Evolutionary conservation across 331 rosid genomes (phyloP).

Genomic region (Pyracantha coccinea): DNA sequence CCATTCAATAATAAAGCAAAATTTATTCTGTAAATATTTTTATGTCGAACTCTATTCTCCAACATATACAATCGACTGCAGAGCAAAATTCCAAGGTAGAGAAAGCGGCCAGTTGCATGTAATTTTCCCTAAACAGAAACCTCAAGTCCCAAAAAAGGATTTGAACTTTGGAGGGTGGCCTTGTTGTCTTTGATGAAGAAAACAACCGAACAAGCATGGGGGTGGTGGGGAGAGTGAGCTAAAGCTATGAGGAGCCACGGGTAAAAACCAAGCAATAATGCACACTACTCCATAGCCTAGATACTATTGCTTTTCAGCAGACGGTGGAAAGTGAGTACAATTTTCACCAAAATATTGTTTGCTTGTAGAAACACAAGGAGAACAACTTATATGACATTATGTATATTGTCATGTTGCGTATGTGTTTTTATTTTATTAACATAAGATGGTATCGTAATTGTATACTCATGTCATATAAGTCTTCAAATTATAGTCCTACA

Average conservation of each 20-base stretch:
- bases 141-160: slow-evolving; percentile 21
- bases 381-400: no score
- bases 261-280: slow-evolving; percentile 6
- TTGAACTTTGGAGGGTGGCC: neutral
- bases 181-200: slow-evolving; percentile 34
- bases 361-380: no score
- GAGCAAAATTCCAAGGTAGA: no score
- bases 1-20: no score
- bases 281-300: slow-evolving; percentile 7
- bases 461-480: no score
- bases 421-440: no score
- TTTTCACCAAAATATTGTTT: neutral
- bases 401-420: no score
- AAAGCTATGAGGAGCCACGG: neutral
- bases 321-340: slow-evolving; percentile 36
- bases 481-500: no score
- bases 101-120: slow-evolving; percentile 17
- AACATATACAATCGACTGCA: no score
- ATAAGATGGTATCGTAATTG: no score
- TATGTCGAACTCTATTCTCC: no score
- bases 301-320: slow-evolving; percentile 32
- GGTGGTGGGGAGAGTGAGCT: slow-evolving; percentile 29
- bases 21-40: no score
- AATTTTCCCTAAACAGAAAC: slow-evolving; percentile 22
- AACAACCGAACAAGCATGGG: slow-evolving; percentile 35